phyloP scores from a whole-genome alignment of 2,329 filamentous ascomycete genomes.

The Alternaria atra region DNA sequence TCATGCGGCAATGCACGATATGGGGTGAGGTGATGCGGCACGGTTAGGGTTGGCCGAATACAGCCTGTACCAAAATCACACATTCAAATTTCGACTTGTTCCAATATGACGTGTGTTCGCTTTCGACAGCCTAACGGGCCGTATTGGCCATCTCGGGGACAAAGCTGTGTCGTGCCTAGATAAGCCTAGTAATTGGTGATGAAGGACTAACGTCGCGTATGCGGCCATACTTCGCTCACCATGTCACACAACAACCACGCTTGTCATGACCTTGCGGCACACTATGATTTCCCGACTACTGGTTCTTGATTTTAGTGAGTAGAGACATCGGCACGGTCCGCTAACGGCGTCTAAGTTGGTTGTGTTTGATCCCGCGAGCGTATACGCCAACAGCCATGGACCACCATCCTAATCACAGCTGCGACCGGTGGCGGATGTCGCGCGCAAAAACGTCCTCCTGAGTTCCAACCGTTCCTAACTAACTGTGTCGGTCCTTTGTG shows the following conservation, averaged over 20 bases:
- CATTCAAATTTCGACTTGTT: slow-evolving; percentile 49
- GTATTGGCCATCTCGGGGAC: not conserved
- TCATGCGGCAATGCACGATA: slow-evolving; percentile 49
- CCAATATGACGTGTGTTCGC: slow-evolving; percentile 18
- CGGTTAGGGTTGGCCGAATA: slow-evolving; percentile 44
- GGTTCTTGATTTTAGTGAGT: slow-evolving; percentile 1
- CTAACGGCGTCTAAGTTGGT: slow-evolving; percentile 22
- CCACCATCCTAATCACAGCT: not conserved
- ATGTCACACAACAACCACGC: slow-evolving; percentile 45
- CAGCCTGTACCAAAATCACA: slow-evolving; percentile 53
- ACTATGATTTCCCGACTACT: slow-evolving; percentile 31
- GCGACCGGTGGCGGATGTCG: not conserved
- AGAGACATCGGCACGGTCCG: slow-evolving; percentile 29
- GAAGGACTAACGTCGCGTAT: slow-evolving; percentile 27
- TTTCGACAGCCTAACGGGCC: not conserved
- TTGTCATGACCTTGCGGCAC: slow-evolving; percentile 21
- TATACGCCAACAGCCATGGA: not conserved
- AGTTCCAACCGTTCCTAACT: not conserved
- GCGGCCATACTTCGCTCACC: slow-evolving; percentile 36
- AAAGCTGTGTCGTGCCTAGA: slow-evolving; percentile 13
- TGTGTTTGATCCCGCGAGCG: not conserved
- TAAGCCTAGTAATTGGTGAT: slow-evolving; percentile 30
- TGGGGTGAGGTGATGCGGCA: slow-evolving; percentile 43
- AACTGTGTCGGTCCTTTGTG: slow-evolving; percentile 6
- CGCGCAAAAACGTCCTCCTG: not conserved